A percentile compares a stretch with the other conserved stretches of the same genome.
phyloP scores from a whole-genome alignment of 140 eudicot species.

The Senecio squalidus region DNA sequence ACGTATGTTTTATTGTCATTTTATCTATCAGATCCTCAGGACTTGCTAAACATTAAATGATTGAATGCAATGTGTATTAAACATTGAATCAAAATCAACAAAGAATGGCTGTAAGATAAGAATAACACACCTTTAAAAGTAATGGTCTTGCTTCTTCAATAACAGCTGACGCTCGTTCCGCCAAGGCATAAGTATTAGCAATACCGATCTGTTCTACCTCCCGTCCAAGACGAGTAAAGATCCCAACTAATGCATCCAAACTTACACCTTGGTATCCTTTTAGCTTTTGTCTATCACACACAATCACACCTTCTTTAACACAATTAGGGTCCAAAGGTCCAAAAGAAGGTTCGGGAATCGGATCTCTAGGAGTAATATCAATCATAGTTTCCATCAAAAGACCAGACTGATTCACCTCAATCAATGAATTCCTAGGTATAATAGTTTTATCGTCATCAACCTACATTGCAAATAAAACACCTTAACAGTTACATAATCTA shows the following conservation, averaged over 20 bases:
- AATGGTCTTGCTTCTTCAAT: slow-evolving; percentile 83
- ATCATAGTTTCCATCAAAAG: slow-evolving; percentile 92
- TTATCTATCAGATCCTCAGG: not conserved
- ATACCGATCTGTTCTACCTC: slow-evolving; percentile 86
- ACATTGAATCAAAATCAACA: not conserved
- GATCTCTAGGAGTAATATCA: slow-evolving; percentile 85
- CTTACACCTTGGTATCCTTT: slow-evolving; percentile 87
- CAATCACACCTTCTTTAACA: slow-evolving; percentile 69
- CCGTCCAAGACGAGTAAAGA: slow-evolving; percentile 82
- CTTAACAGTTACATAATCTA: not conserved
- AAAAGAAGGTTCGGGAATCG: slow-evolving; percentile 68
- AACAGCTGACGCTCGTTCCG: slow-evolving; percentile 58
- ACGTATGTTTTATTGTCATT: not conserved
- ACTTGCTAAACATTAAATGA: not conserved
- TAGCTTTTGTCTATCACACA: slow-evolving; percentile 79
- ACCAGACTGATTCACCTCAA: slow-evolving; percentile 95
- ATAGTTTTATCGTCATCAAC: slow-evolving; percentile 83
- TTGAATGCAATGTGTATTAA: no score
- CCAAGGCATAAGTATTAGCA: slow-evolving; percentile 63
- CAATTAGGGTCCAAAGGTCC: slow-evolving; percentile 84
- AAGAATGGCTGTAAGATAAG: slow-evolving; percentile 10
- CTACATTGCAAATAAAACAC: slow-evolving; percentile 34
- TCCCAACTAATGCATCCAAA: slow-evolving; percentile 87
- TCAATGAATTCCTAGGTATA: slow-evolving; percentile 72
- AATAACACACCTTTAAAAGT: slow-evolving; percentile 64